phyloP scores from a whole-genome alignment of 2,329 filamentous ascomycete species.

The Aspergillus amoenus region DNA sequence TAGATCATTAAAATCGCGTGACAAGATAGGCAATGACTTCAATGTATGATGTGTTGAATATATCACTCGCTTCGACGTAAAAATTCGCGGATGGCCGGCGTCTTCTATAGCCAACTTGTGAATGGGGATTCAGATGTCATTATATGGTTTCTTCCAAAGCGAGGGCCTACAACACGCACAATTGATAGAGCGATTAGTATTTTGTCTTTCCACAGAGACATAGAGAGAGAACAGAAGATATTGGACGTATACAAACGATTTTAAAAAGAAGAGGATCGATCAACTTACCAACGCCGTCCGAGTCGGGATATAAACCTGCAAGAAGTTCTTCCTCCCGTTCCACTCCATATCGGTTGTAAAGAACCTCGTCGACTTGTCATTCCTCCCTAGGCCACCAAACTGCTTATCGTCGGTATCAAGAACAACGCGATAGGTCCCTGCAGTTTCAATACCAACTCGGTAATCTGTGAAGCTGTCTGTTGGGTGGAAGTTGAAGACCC shows the following conservation, averaged over 20 bases:
- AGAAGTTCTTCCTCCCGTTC: slow-evolving; percentile 87
- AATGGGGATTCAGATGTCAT: background rate
- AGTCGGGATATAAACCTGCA: slow-evolving; percentile 85
- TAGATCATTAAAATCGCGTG: no score
- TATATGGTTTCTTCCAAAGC: slow-evolving; percentile 50
- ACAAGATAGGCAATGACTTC: no score
- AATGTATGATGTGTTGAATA: no score
- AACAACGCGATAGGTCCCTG: slow-evolving; percentile 83
- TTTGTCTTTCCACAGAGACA: background rate
- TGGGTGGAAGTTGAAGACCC: slow-evolving; percentile 95
- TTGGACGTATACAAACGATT: no score
- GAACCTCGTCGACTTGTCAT: slow-evolving; percentile 79
- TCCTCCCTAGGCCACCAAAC: slow-evolving; percentile 76
- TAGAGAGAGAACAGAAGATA: background rate
- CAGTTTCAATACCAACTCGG: slow-evolving; percentile 78
- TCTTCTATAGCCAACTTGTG: no score
- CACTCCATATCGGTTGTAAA: slow-evolving; percentile 89
- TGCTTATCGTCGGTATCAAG: slow-evolving; percentile 75
- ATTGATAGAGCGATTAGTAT: background rate
- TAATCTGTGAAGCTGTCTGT: slow-evolving; percentile 86
- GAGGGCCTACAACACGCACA: slow-evolving; percentile 47
- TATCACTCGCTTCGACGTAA: background rate
- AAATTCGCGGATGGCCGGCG: no score
- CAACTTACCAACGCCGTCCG: slow-evolving; percentile 74
- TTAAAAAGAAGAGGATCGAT: background rate